phyloP scores from a whole-genome alignment of 225 moss, liverwort and hornwort genomes.

The Straminergon stramineum region DNA sequence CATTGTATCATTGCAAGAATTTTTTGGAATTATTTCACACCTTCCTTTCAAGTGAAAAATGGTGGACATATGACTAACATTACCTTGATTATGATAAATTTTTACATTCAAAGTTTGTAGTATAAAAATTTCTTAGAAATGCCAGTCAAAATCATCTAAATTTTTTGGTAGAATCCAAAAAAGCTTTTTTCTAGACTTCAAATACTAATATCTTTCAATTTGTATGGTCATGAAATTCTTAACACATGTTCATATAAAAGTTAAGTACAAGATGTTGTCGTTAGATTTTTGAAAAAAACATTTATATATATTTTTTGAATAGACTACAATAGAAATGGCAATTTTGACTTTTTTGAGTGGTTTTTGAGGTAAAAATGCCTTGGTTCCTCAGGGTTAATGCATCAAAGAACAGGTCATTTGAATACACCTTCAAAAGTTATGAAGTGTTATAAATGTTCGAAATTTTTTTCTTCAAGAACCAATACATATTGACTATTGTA shows the following conservation, averaged over 20 bases:
- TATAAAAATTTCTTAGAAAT: neutral
- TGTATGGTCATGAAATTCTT: neutral
- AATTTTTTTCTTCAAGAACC: neutral
- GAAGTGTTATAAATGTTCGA: neutral
- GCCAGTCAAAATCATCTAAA: rapidly evolving
- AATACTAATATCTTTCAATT: neutral
- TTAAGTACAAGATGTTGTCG: rapidly evolving
- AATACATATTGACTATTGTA: rapidly evolving
- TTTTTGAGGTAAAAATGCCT: neutral
- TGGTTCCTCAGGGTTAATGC: neutral
- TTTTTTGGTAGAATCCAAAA: rapidly evolving
- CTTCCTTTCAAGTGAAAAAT: neutral
- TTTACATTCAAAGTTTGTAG: neutral
- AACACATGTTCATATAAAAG: rapidly evolving
- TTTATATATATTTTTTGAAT: neutral
- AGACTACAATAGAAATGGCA: neutral
- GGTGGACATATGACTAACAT: neutral
- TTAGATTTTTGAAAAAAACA: neutral
- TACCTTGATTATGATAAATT: neutral
- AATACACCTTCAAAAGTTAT: neutral
- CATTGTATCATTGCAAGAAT: neutral
- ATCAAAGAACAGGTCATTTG: neutral
- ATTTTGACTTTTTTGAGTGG: rapidly evolving
- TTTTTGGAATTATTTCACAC: neutral
- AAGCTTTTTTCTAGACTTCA: rapidly evolving